A percentile compares a stretch with the other conserved stretches of the same genome.
phyloP scores from a whole-genome alignment of 306 rosid species.

The Styphnolobium japonicum region DNA sequence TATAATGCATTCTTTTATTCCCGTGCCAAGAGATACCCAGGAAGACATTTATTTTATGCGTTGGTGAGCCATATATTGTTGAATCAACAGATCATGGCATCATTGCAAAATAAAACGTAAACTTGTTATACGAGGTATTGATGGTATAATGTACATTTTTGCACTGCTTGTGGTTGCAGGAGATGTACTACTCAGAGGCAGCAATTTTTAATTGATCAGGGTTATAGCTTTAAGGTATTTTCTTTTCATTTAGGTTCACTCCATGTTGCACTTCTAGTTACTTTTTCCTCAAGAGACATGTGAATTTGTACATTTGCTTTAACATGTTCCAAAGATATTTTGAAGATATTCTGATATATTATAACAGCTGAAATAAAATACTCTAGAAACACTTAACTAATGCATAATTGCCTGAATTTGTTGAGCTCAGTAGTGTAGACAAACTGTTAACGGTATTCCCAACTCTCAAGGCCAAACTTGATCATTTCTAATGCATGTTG shows the following conservation, averaged over 20 bases:
- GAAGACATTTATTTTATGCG: slow-evolving; percentile 34
- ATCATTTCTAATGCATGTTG: slow-evolving; percentile 3
- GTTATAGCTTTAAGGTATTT: slow-evolving; percentile 95
- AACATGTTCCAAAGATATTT: too few relatives aligned
- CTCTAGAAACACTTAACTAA: background rate
- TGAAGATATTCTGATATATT: too few relatives aligned
- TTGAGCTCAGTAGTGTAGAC: background rate
- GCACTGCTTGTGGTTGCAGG: slow-evolving; percentile 52
- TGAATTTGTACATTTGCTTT: slow-evolving; percentile 7
- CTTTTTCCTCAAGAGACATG: background rate
- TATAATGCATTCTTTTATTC: slow-evolving; percentile 97
- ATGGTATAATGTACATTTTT: background rate
- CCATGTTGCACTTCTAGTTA: slow-evolving; percentile 2
- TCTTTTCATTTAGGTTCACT: background rate
- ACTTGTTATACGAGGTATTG: slow-evolving; percentile 4
- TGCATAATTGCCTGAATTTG: slow-evolving; percentile 1
- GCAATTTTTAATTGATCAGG: slow-evolving; percentile 97
- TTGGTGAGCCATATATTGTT: background rate
- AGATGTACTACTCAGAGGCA: slow-evolving; percentile 99
- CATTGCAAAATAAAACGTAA: slow-evolving; percentile 22
- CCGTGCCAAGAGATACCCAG: slow-evolving; percentile 97
- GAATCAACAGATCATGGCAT: background rate
- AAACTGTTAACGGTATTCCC: background rate
- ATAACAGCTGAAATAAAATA: too few relatives aligned
- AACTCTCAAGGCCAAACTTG: slow-evolving; percentile 3